phyloP scores from a whole-genome alignment of 139 green algal genomes.

The Micractinium conductrix region DNA sequence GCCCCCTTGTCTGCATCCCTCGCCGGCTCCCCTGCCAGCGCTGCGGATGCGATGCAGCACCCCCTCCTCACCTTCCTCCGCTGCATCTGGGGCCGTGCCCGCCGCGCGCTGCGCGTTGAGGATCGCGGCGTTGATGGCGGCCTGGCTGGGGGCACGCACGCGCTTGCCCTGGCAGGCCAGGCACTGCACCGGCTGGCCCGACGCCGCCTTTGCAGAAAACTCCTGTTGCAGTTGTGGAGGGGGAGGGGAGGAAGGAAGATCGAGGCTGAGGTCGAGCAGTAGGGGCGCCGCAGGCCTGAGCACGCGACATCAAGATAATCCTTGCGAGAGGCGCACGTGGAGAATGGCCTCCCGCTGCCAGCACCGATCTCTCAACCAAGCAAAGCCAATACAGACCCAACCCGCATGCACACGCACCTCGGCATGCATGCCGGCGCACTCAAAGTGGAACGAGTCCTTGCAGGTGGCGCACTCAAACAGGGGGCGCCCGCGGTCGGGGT shows the following conservation, averaged over 20 bases:
- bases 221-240: constrained; percentile 6
- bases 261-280: too few species aligned
- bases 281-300: too few species aligned
- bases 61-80: not conserved
- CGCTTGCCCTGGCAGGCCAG: constrained; percentile 43
- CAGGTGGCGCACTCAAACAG: constrained; percentile 57
- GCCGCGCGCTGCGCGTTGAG: constrained; percentile 3
- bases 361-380: too few species aligned
- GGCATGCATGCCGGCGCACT: constrained; percentile 49
- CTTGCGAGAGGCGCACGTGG: too few species aligned
- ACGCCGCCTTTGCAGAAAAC: constrained; percentile 12
- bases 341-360: too few species aligned
- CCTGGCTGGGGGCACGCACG: constrained; percentile 42
- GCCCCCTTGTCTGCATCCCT: too few species aligned
- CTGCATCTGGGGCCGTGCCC: not conserved
- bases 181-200: constrained; percentile 1
- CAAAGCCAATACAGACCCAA: too few species aligned
- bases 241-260: too few species aligned
- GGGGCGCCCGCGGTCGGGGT: constrained; percentile 45
- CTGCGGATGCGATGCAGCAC: not conserved
- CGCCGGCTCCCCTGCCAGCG: too few species aligned
- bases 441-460: constrained; percentile 56
- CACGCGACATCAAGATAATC: too few species aligned
- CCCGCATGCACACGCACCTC: constrained; percentile 34
- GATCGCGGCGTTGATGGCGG: constrained; percentile 41